Evolutionary conservation across 129 eudicot species (phyloP), one percentile per base, ranked within the genome.

Genomic region (Tagetes erecta): DNA sequence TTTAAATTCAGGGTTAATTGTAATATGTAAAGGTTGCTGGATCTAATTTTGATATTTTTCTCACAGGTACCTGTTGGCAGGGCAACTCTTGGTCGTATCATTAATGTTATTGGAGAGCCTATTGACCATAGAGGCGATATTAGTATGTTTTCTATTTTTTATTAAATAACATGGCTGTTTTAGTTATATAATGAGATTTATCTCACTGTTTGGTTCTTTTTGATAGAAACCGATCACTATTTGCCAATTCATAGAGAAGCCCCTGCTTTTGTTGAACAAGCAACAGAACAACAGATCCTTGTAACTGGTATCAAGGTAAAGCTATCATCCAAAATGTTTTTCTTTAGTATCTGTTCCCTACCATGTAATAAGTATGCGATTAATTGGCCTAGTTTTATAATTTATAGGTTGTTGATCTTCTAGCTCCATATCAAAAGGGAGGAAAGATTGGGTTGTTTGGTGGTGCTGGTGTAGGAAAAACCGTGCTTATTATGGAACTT

Each of bases 381-480:
- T 6, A 37, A 62, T 75, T 1, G 47, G 35, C 44, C 1, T 41
- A 14, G 31, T 27, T 42, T 71, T 30, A 4, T 53, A 93, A 96
- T 42, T 71, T n/a, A 4, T 53, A 93, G 98, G 98, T 93, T 68
- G 98, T 93, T 31, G 98, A 93, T 86, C 97, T 93, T 55, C 91
- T 93, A 64, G 98, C 98, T 35, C 98, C 98, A 33, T 93, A 93
- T 66, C 98, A 93, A 83, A 93, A 91, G 68, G 98, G 98, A 74
- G 98, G 98, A 71, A 93, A 93, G 83, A 93, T 93, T 84, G 98
- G 98, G 40, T 82, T 93, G 31, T 93, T 93, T 38, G 98, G 98
- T 66, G 98, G 98, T 93, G 98, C 98, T 46, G 98, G 98, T 81
- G 98, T 93, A 31, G 98, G 98, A 31, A 93, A 93, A 80, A 93